phyloP scores from a whole-genome alignment of 202 grass and related monocot genomes.

The Zoysia matrella region DNA sequence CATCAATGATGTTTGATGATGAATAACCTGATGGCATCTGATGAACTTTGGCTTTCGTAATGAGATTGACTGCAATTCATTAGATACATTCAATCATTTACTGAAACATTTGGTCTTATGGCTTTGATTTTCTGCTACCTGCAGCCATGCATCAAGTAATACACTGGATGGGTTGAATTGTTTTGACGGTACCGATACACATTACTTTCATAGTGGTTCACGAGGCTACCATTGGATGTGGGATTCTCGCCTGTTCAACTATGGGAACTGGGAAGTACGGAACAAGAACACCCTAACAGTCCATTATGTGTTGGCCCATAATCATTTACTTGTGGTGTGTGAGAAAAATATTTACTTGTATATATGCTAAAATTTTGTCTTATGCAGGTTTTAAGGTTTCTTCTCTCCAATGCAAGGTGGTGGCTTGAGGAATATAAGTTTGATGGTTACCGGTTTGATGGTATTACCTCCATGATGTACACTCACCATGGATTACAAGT shows the following conservation, averaged over 20 bases:
- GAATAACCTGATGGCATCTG: constrained; percentile 6
- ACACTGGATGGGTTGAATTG: constrained; percentile 88
- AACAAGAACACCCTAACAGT: constrained; percentile 9
- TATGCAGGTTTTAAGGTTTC: constrained; percentile 85
- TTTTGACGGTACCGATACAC: too few species aligned
- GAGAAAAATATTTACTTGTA: constrained; percentile 14
- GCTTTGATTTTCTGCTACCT: constrained; percentile 31
- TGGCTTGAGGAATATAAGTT: constrained; percentile 99
- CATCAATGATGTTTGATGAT: background rate
- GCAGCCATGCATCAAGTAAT: constrained; percentile 94
- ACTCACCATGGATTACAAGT: constrained; percentile 97
- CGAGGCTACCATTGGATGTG: too few species aligned
- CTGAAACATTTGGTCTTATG: constrained; percentile 30
- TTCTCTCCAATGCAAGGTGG: constrained; percentile 99
- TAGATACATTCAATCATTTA: constrained; percentile 15
- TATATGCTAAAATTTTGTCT: constrained; percentile 22
- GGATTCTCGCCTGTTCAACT: constrained; percentile 89
- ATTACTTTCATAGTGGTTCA: too few species aligned
- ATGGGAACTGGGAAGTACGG: constrained; percentile 88
- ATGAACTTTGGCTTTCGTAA: background rate
- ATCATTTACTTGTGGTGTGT: too few species aligned
- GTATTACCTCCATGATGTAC: constrained; percentile 99
- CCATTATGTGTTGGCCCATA: background rate
- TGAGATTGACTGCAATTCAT: background rate
- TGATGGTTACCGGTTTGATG: constrained; percentile 98